Conservation (phyloP, 176 grass and related monocot species). For the Oryza meridionalis region DNA sequence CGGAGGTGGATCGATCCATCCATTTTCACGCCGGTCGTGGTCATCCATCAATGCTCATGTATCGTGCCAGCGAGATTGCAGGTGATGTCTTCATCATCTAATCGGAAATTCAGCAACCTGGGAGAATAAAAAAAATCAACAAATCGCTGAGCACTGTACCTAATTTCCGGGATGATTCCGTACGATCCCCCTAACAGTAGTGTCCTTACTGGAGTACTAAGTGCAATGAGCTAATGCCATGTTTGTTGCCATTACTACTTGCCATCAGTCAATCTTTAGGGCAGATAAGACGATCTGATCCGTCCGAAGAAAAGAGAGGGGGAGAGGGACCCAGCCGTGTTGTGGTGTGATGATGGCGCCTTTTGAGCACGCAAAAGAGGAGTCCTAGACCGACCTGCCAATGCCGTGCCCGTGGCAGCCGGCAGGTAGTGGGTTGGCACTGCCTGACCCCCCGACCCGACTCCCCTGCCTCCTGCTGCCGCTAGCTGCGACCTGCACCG, state of each 20-base stretch:
- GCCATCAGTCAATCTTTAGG: too few relatives aligned
- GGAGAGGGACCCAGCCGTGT: neutral
- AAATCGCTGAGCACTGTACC: neutral
- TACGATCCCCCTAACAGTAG: neutral
- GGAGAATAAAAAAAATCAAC: neutral
- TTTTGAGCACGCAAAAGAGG: constrained; percentile 29
- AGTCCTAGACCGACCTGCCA: neutral
- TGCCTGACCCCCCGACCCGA: neutral
- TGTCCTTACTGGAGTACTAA: neutral
- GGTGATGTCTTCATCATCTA: neutral
- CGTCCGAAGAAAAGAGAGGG: neutral
- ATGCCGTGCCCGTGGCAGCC: constrained; percentile 14
- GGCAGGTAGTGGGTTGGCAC: neutral
- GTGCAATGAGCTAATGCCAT: neutral
- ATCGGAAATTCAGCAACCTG: neutral
- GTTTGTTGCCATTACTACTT: neutral
- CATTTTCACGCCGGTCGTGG: neutral
- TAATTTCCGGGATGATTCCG: neutral
- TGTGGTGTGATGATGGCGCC: constrained; percentile 42
- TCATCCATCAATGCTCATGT: constrained; percentile 9
- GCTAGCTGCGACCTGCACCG: neutral
- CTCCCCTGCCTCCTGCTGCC: neutral
- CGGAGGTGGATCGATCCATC: neutral
- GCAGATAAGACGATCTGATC: neutral
- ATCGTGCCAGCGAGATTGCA: neutral